These are phyloP conservation scores for Nicotiana undulata DNA, from an alignment of 257 asterid species.

Conservation along the genomic window DNA sequence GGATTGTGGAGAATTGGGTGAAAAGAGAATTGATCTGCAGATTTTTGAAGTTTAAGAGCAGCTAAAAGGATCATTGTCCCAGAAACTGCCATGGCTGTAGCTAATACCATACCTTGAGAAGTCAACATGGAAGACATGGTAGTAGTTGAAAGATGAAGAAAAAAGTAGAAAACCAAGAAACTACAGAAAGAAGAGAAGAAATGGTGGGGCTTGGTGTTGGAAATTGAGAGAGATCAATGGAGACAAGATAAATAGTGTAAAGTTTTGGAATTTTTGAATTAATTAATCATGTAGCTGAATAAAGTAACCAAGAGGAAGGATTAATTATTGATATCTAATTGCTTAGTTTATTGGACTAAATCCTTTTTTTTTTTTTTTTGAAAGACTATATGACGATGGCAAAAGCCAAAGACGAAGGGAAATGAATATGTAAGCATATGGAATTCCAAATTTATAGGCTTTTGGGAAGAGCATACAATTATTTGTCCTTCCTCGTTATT, in stretches of 20 bases:
- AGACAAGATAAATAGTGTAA: background rate
- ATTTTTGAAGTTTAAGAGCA: conserved; percentile 47
- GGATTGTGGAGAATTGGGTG: conserved; percentile 17
- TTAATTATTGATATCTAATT: background rate
- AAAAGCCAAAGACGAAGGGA: background rate
- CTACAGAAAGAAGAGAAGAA: background rate
- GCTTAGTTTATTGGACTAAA: background rate
- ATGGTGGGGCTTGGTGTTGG: background rate
- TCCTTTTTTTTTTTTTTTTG: background rate
- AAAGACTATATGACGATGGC: background rate
- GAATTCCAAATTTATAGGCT: background rate
- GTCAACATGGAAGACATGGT: conserved; percentile 31
- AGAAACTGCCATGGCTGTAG: conserved; percentile 88
- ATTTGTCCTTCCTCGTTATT: background rate
- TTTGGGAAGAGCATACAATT: background rate
- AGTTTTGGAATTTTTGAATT: background rate
- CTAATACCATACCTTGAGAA: conserved; percentile 61
- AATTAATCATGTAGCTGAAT: conserved; percentile 1
- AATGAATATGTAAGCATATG: background rate
- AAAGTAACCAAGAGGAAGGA: background rate
- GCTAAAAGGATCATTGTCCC: conserved; percentile 73
- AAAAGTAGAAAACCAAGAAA: background rate
- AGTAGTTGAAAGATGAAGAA: background rate
- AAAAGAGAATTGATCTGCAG: conserved; percentile 16
- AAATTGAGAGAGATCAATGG: background rate